Evolutionary conservation across 768 basidiomycete genomes (phyloP), one percentile per base, ranked within the genome.

Genomic region (Saitozyma podzolica): DNA sequence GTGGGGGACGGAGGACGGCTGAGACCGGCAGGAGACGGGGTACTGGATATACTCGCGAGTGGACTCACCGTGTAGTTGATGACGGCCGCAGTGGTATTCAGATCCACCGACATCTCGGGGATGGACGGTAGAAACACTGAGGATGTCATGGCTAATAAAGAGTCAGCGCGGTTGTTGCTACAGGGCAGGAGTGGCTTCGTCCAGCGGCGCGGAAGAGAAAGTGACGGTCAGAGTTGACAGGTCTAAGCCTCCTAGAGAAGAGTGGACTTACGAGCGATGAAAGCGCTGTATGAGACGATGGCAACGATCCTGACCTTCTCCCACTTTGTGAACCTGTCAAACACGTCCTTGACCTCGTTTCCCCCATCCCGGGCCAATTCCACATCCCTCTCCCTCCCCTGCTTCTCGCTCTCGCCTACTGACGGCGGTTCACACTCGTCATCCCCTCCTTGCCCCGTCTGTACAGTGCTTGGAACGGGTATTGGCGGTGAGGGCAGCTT

Each of bases 41-140:
- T 6, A 17, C 6, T 13, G 45, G n/a, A 6, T n/a, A 47, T 2
- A 6, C 45, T 47, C n/a, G 45, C 45, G 13, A 2, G 0, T 5
- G 29, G 5, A 29, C 29, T 29, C 29, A 87, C 82, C 2, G 84
- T 83, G 40, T 84, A 75, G 86, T 86, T 88, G 55, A 90, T 83
- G 16, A 87, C 76, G 14, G 84, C 67, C 0, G 83, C 83, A 0
- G 88, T 84, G 0, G 87, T 82, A 29, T 84, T 53, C 9, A 92
- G 76, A 62, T 92, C 89, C 37, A 75, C 78, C 8, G 89, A 85
- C 50, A 92, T 86, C 54, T 88, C 84, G 0, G 89, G 88, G 59
- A 91, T 88, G 0, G 86, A 86, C 0, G 89, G 89, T 2, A 89
- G 83, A 74, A 91, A 90, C 0, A 85, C 85, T 0, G 85, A 87